Evolutionary conservation across 129 eudicot genomes (phyloP), one percentile per base, ranked within the genome.

Genomic region (Artemisia argyi): DNA sequence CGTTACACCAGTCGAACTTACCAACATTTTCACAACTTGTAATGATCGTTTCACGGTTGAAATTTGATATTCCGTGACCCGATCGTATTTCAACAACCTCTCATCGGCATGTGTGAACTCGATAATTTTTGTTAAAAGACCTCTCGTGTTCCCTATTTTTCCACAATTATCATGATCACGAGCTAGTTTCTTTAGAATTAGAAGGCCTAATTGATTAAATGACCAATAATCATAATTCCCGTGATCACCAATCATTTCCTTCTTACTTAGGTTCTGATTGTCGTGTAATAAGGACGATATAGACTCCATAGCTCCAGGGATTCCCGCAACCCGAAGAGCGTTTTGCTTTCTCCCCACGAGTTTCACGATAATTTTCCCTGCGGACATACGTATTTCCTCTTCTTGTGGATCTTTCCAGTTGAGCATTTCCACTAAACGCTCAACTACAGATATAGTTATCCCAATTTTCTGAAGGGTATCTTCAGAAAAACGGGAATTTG

Each of bases 231-330:
- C 87, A 47, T 85, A 87, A 39, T 82, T 73, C 19, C 86, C 89
- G 12, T 83, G 78, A 75, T 89, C 96, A n/a, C 47, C 62, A 1
- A 83, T 71, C 54, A 81, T 84, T 55, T 73, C 78, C 14, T 74
- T 87, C 52, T 92, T 87, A 7, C 84, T 90, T 11, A 14, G 11
- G 71, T 55, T 77, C 50, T 84, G 74, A 44, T 69, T 61, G 17
- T 70, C 60, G 11, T 88, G 86, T 16, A 94, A 82, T 26, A 94
- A 65, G 0, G 91, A 87, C 2, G 98, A 90, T 73, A 94, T 88
- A 1, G 98, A 94, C 71, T 94, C 98, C 83, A 94, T 68, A 1
- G 97, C 87, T n/a, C 98, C 98, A 0, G 97, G 89, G 28, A 94
- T 88, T 7, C 97, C 98, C 0, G 98, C 89, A 15, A 94, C 96